Conservation (phyloP, 2,329 filamentous ascomycete species). For the Orbilia javanica region DNA sequence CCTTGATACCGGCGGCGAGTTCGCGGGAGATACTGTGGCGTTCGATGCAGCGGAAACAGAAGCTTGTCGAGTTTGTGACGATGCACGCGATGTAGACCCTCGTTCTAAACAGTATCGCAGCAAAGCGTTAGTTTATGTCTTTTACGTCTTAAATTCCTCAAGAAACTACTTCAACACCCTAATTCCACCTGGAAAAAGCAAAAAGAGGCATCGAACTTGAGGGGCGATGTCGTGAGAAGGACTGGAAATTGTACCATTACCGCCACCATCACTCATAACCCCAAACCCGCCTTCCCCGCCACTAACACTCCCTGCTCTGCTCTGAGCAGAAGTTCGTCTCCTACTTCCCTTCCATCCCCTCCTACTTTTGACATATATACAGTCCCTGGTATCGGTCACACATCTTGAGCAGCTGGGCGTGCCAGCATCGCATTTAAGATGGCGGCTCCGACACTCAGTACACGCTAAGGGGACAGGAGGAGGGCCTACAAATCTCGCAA, state of each 20-base stretch:
- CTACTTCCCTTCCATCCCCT: slow-evolving; percentile 68
- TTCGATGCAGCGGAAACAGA: slow-evolving; percentile 49
- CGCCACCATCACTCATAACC: slow-evolving; percentile 57
- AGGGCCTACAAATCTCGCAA: slow-evolving; percentile 62
- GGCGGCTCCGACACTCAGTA: slow-evolving; percentile 69
- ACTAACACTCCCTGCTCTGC: slow-evolving; percentile 48
- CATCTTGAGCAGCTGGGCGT: slow-evolving; percentile 69
- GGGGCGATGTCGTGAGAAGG: slow-evolving; percentile 47
- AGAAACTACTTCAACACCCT: slow-evolving; percentile 12
- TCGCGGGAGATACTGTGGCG: slow-evolving; percentile 52
- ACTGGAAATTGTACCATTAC: slow-evolving; percentile 57
- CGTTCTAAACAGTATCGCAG: slow-evolving; percentile 29
- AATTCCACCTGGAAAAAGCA: slow-evolving; percentile 37
- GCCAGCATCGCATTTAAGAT: slow-evolving; percentile 70
- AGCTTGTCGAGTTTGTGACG: slow-evolving; percentile 53
- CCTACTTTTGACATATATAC: slow-evolving; percentile 70
- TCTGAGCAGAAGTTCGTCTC: slow-evolving; percentile 61
- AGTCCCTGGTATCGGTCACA: slow-evolving; percentile 66
- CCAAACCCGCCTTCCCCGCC: slow-evolving; percentile 54
- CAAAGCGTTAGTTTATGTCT: slow-evolving; percentile 15
- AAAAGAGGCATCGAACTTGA: slow-evolving; percentile 45
- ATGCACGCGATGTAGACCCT: slow-evolving; percentile 51
- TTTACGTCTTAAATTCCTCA: background rate
- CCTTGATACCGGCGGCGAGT: slow-evolving; percentile 43
- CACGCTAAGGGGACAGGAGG: slow-evolving; percentile 67